Percentiles rank a stretch among this genome's conserved stretches.
These are phyloP conservation scores for Megacollybia marginata DNA, from an alignment of 768 basidiomycete species.

Conservation along the genomic window DNA sequence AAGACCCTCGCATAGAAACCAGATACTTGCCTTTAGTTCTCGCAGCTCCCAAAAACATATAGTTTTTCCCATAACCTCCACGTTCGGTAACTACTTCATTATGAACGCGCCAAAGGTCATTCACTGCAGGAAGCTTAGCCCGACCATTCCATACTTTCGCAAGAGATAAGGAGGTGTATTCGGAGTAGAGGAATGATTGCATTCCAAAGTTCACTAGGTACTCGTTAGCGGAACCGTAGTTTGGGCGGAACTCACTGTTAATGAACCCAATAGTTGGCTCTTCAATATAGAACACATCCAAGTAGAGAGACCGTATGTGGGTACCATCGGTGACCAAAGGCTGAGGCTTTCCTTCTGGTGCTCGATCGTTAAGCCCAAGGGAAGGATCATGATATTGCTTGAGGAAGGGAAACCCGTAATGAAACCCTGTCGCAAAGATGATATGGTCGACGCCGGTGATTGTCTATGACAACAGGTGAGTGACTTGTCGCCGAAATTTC, in stretches of 20 bases:
- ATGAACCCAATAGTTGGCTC: conserved; percentile 33
- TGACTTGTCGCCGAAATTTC: background rate
- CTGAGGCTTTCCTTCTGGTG: no score
- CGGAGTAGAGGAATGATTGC: conserved; percentile 30
- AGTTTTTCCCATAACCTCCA: conserved; percentile 28
- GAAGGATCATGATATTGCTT: conserved; percentile 27
- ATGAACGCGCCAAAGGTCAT: no score
- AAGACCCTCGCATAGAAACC: no score
- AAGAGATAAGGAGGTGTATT: conserved; percentile 27
- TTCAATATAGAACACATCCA: conserved; percentile 35
- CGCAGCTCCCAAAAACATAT: conserved; percentile 25
- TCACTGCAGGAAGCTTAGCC: no score
- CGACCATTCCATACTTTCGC: conserved; percentile 31
- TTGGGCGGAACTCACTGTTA: conserved; percentile 22
- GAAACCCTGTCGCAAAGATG: no score
- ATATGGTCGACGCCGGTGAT: conserved; percentile 27
- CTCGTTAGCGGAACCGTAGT: no score
- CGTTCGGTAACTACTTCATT: conserved; percentile 20
- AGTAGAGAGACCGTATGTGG: conserved; percentile 30
- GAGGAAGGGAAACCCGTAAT: conserved; percentile 37
- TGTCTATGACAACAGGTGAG: conserved; percentile 10
- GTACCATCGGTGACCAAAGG: conserved; percentile 34
- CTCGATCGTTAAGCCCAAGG: conserved; percentile 16
- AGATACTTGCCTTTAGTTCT: no score
- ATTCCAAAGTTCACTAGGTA: conserved; percentile 29